Base-by-base conservation (phyloP, 495 filamentous ascomycete genomes). In the Daldinia vernicosa region DNA sequence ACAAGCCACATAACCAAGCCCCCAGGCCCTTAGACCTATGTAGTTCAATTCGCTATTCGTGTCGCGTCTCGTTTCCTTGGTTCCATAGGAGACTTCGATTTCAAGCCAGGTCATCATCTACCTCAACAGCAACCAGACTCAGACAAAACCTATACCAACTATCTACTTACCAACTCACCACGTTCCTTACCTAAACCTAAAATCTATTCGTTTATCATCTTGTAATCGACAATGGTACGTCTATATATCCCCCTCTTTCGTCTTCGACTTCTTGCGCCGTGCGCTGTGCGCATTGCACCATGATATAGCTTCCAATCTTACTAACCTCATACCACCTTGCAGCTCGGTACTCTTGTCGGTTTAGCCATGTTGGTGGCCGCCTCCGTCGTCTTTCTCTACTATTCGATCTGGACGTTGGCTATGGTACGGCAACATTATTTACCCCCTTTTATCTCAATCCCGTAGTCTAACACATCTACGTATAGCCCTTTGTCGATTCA, bases 301-400 rank as follows among this genome's bases (percentile, higher is more conserved):
- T 55, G 1, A 7, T 55, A 55, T 55, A 28, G 12, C 30, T 37
- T 17, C n/a, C n/a, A n/a, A n/a, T n/a, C 15, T 45, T 47, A 50
- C 75, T 76, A 74, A 76, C 63, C 47, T 15, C 43, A 63, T 58
- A 45, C 35, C 24, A 27, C 24, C 22, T 15, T 56, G 27, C 76
- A 99, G 95, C 92, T 98, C 82, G 95, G 97, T 85, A 93, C 91
- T 88, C 87, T 97, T 76, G 91, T 97, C 72, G 95, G 96, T 83
- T 89, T 96, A 85, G 92, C 90, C 85, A 99, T 99, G 95, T 92
- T 99, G 81, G 89, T 97, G 85, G 89, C 90, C 85, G 94, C 95
- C 78, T 91, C 94, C 71, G 89, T 91, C 79, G 93, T 99, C 82
- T 99, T 99, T 81, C 89, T 97, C 69, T 99, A 99, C 87, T 99